Percentiles rank a stretch among this genome's conserved stretches.
Evolutionary conservation across 129 eudicot genomes (phyloP).

Genomic region (Flaveria bidentis): DNA sequence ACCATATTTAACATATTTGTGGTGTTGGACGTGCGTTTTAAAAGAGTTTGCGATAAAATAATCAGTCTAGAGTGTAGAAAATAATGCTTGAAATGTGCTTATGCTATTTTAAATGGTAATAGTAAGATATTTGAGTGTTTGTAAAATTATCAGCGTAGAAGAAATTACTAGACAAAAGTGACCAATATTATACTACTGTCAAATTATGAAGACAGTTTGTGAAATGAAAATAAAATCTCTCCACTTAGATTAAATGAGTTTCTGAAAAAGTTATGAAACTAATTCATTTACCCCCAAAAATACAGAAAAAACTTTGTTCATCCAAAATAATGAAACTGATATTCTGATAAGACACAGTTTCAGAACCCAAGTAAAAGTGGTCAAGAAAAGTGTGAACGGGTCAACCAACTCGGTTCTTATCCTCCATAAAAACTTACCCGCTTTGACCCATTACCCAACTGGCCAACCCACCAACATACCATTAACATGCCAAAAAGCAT

Average conservation of each 20-base stretch:
- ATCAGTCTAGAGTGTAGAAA: not conserved
- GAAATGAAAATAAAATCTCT: not conserved
- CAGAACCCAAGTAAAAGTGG: not conserved
- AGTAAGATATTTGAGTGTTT: not conserved
- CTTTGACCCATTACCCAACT: conserved; percentile 8
- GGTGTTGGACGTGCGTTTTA: not conserved
- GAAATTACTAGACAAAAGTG: not conserved
- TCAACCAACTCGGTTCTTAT: not conserved
- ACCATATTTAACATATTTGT: not conserved
- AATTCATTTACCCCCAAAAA: too few relatives aligned
- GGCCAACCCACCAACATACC: not conserved
- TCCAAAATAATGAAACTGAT: not conserved
- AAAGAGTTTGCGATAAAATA: not conserved
- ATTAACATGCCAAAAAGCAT: not conserved
- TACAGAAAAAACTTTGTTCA: too few relatives aligned
- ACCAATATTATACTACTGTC: not conserved
- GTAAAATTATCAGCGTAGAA: not conserved
- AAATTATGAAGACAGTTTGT: not conserved
- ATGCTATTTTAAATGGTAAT: not conserved
- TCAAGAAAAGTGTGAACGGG: not conserved
- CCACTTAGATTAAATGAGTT: not conserved
- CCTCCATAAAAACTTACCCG: not conserved
- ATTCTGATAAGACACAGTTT: not conserved
- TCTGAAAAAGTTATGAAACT: not conserved
- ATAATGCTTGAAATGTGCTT: not conserved